These are phyloP conservation scores for Leccinum olivaceopallidum DNA, from an alignment of 768 basidiomycete genomes.

Conservation along the genomic window DNA sequence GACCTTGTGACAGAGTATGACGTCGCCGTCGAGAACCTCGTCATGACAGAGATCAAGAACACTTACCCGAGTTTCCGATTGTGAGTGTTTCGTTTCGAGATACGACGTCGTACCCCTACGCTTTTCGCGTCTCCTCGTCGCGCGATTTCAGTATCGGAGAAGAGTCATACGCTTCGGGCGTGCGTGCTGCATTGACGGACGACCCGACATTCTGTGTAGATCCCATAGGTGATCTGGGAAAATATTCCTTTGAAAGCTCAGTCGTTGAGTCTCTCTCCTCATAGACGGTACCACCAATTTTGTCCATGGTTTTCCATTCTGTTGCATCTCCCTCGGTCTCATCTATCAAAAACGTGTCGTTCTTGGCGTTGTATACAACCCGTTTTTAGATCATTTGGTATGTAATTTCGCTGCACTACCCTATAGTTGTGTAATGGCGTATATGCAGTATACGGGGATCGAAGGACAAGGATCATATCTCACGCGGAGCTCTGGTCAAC, in stretches of 20 bases:
- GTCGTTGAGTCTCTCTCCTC: background rate
- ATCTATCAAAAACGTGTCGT: constrained; percentile 77
- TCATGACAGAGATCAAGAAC: constrained; percentile 62
- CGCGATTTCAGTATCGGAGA: constrained; percentile 74
- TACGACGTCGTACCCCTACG: background rate
- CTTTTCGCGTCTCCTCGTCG: background rate
- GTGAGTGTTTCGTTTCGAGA: constrained; percentile 46
- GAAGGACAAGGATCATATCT: constrained; percentile 80
- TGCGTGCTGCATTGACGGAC: constrained; percentile 69
- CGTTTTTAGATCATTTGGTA: constrained; percentile 81
- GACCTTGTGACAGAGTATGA: constrained; percentile 96
- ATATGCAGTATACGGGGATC: constrained; percentile 67
- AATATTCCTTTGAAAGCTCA: background rate
- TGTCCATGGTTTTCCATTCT: constrained; percentile 81
- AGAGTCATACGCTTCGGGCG: constrained; percentile 83
- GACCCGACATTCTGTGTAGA: constrained; percentile 95
- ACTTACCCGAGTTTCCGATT: constrained; percentile 78
- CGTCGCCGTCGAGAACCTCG: constrained; percentile 82
- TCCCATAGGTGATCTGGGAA: constrained; percentile 69
- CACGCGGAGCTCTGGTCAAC: constrained; percentile 45
- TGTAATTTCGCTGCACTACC: background rate
- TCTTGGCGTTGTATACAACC: constrained; percentile 90
- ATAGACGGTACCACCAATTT: constrained; percentile 90
- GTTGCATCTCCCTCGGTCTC: constrained; percentile 88
- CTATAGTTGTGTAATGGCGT: background rate